Percentiles rank a stretch among this genome's conserved stretches.
phyloP scores from a whole-genome alignment of 306 rosid genomes.

The Cucurbita pepo region DNA sequence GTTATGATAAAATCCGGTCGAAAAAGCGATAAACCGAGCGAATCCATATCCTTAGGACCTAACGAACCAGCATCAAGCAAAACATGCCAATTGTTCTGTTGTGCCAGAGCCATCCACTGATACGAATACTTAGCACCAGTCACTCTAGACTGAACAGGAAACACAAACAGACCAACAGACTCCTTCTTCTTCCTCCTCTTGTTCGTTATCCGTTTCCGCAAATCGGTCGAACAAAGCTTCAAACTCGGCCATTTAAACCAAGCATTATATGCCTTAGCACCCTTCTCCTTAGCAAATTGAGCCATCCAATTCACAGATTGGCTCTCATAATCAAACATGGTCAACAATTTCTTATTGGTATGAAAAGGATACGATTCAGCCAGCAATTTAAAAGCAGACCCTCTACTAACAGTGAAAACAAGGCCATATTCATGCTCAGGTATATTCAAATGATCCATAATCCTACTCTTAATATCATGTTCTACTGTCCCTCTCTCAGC shows the following conservation, averaged over 20 bases:
- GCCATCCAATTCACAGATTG: slow-evolving; percentile 96
- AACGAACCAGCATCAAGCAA: slow-evolving; percentile 91
- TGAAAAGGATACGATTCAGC: slow-evolving; percentile 92
- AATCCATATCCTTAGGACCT: slow-evolving; percentile 99
- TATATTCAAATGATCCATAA: slow-evolving; percentile 87
- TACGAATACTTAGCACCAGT: slow-evolving; percentile 36
- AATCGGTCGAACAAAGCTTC: slow-evolving; percentile 83
- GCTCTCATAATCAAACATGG: slow-evolving; percentile 95
- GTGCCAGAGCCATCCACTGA: slow-evolving; percentile 98
- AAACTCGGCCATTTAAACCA: slow-evolving; percentile 99
- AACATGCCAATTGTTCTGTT: slow-evolving; percentile 97
- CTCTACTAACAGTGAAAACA: slow-evolving; percentile 94
- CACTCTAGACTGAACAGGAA: slow-evolving; percentile 25
- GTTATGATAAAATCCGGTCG: slow-evolving; percentile 91
- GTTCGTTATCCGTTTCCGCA: slow-evolving; percentile 74
- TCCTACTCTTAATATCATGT: slow-evolving; percentile 68
- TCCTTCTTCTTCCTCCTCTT: slow-evolving; percentile 27
- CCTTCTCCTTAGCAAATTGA: slow-evolving; percentile 80
- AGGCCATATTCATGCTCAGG: slow-evolving; percentile 95
- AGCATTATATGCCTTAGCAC: slow-evolving; percentile 77
- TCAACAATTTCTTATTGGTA: slow-evolving; percentile 64
- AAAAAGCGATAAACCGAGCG: slow-evolving; percentile 85
- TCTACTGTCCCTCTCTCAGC: slow-evolving; percentile 85
- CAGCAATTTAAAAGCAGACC: slow-evolving; percentile 73
- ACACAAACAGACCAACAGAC: slow-evolving; percentile 21